phyloP scores from a whole-genome alignment of 129 eudicot species.

The Flaveria sonorensis region DNA sequence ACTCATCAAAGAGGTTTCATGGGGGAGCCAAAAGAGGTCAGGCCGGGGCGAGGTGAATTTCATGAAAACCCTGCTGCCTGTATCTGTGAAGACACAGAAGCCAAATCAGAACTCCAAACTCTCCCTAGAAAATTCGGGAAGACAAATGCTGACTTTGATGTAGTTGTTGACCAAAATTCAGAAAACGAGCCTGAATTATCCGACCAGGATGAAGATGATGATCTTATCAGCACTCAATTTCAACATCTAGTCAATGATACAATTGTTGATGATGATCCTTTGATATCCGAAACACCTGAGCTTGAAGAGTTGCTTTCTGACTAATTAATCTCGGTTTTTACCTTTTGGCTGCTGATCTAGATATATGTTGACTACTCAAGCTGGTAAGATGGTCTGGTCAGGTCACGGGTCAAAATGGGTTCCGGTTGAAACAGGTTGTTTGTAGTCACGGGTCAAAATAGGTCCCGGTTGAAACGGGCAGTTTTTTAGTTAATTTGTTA shows the following conservation, averaged over 20 bases:
- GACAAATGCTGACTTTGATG: constrained; percentile 35
- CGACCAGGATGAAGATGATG: constrained; percentile 81
- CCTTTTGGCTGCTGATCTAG: constrained; percentile 13
- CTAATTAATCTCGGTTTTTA: constrained; percentile 22
- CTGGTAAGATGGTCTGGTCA: constrained; percentile 23
- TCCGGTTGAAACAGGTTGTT: background rate
- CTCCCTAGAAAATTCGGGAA: constrained; percentile 49
- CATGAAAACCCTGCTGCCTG: constrained; percentile 83
- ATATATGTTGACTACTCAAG: constrained; percentile 15
- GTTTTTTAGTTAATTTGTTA: background rate
- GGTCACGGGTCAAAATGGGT: constrained; percentile 2
- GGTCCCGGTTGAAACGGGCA: background rate
- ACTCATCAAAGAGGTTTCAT: constrained; percentile 72
- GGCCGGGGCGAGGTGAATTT: constrained; percentile 85
- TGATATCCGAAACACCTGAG: constrained; percentile 70
- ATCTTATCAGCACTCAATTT: constrained; percentile 42
- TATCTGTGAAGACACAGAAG: constrained; percentile 68
- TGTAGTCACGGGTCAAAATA: background rate
- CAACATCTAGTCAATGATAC: constrained; percentile 51
- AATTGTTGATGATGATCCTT: constrained; percentile 53
- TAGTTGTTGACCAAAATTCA: constrained; percentile 43
- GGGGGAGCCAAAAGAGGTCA: constrained; percentile 84
- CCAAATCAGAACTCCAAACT: constrained; percentile 47
- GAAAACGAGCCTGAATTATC: constrained; percentile 67
- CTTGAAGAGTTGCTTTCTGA: constrained; percentile 90